Evolutionary conservation across 2,329 filamentous ascomycete genomes (phyloP).

Genomic region (Aureobasidium musti): DNA sequence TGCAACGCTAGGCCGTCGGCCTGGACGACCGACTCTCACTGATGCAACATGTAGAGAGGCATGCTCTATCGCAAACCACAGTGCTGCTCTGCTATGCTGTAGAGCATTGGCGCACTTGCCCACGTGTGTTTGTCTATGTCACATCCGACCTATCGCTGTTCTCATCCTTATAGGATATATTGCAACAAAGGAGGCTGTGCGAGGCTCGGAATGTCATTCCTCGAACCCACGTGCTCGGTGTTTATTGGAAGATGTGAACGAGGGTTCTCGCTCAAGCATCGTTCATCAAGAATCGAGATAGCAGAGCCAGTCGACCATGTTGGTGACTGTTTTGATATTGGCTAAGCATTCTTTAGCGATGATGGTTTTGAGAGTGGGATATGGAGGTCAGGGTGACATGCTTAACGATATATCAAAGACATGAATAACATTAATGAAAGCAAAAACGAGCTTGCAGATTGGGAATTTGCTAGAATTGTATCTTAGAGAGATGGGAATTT

Average conservation of each 20-base stretch:
- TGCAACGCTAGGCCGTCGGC: too few relatives aligned
- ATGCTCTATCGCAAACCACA: too few relatives aligned
- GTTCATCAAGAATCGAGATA: not conserved
- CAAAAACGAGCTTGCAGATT: not conserved
- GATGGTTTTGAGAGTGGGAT: not conserved
- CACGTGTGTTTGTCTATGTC: not conserved
- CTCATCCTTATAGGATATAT: not conserved
- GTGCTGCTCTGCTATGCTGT: too few relatives aligned
- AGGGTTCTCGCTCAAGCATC: not conserved
- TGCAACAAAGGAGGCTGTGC: not conserved
- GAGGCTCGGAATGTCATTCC: not conserved
- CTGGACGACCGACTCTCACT: too few relatives aligned
- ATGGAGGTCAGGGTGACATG: not conserved
- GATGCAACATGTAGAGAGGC: too few relatives aligned
- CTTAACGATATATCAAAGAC: not conserved
- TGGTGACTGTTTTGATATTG: not conserved
- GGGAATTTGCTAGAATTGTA: not conserved
- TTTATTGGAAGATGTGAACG: not conserved
- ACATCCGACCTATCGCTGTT: not conserved
- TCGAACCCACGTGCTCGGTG: not conserved
- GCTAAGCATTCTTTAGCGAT: not conserved
- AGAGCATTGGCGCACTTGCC: too few relatives aligned
- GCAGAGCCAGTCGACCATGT: not conserved
- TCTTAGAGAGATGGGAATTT: not conserved
- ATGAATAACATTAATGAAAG: not conserved